Evolutionary conservation across 257 asterid species (phyloP), one percentile per base, ranked within the genome.

Genomic region (Rauvolfia tetraphylla): DNA sequence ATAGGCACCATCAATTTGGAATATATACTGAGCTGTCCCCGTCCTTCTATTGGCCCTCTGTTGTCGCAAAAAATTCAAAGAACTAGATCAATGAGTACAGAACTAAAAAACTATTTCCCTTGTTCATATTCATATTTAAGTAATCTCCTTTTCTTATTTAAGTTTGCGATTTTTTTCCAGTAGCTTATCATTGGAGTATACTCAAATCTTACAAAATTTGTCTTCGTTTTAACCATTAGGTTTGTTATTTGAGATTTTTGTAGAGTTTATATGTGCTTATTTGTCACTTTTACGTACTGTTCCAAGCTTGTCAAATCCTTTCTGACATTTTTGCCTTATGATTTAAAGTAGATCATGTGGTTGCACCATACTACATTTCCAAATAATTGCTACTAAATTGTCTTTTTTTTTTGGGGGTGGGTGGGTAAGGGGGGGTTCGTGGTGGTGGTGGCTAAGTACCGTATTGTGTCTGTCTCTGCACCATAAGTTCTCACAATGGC

Each of bases 1-100:
- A 68, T 68, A 80, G 81, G 77, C 76, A 79, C 90, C 91, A 84
- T 83, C 75, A 77, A 74, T 81, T 79, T 75, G 75, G 95, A 86
- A 91, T 88, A 89, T 88, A 86, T 91, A 65, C 93, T 81, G 56
- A 51, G 71, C 57, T 80, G 75, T 78, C 51, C 48, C 49, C 38
- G 51, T 34, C 88, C 74, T 82, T 81, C 74, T 80, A 76, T 68
- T 76, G 75, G 68, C 77, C 75, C 68, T 74, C 79, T 46, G 61
- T 72, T 79, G 72, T 15, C 36, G 65, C 27, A 25, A 63, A 66
- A 77, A 44, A 9, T 68, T 72, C 49, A 76, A 68, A 46, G 79
- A 71, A 81, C 77, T 66, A 83, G 58, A 68, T 79, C 79, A 73
- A 79, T 46, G 76, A 71, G 81, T 56, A 79, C 61, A 78, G 81